Evolutionary conservation across 1,284 basidiomycete species (phyloP), one percentile per base, ranked within the genome.

Genomic region (Schizophyllum amplum): DNA sequence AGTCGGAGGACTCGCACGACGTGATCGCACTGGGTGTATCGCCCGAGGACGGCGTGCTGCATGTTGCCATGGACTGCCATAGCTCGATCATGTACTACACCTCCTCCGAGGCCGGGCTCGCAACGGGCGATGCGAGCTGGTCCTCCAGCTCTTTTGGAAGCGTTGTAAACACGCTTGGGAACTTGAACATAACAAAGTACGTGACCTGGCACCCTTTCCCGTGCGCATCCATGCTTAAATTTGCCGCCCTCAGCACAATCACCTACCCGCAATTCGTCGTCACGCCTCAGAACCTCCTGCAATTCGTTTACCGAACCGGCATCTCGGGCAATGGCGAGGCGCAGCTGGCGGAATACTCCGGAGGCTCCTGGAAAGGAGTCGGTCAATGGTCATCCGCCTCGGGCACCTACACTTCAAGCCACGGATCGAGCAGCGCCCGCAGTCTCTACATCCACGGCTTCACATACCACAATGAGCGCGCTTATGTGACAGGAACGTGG

Each of bases 231-330:
- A 3, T 5, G 11, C 48, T 9, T n/a, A 21, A 20, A 50, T 50
- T 50, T 9, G 24, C 20, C 47, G 51, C 46, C 56, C 21, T 20
- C 47, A 75, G 72, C 33, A 67, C 64, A 1, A 64, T 76, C 51
- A 76, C 75, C 1, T 76, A 76, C 58, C 75, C 75, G 15, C 75
- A 75, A 59, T 76, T 75, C 61, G 73, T 76, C n/a, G 57, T 76
- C 25, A 75, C 73, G 13, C 69, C 74, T 22, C 68, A 71, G 55
- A 75, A 76, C 63, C 65, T 69, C 50, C 66, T 76, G 5, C 75
- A 76, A 63, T 74, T 76, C 52, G 74, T 76, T 17, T 76, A 71
- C 63, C 72, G 75, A 13, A 69, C 73, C 27, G 75, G 74, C 15
- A 67, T 76, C 15, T 75, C 75, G 47, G 75, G 74, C 0, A 71